These are phyloP conservation scores for Colletotrichum sp. DNA, from an alignment of 2,329 filamentous ascomycete species.

Conservation along the genomic window DNA sequence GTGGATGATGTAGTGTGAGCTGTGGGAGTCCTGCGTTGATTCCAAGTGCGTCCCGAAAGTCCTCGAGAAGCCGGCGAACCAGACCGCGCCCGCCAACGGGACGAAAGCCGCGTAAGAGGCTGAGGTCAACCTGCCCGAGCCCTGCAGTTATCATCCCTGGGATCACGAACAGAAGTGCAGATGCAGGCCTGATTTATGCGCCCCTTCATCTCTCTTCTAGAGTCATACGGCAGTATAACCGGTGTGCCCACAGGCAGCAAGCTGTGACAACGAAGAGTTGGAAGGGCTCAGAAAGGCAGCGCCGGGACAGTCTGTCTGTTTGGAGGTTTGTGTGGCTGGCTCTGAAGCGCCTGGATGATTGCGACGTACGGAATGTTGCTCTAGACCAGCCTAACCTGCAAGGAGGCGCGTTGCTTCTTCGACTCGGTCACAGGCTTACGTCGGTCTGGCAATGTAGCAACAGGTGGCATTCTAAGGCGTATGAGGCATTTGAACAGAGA, in stretches of 20 bases:
- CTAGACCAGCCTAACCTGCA: not conserved
- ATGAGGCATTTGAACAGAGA: rapidly evolving
- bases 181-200: not conserved
- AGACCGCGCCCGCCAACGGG: not conserved
- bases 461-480: not conserved
- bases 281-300: rapidly evolving
- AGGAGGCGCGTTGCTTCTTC: not conserved
- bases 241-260: not conserved
- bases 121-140: rapidly evolving
- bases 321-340: not conserved
- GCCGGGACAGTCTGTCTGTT: rapidly evolving
- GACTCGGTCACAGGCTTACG: not conserved
- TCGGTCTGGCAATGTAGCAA: not conserved
- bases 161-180: rapidly evolving
- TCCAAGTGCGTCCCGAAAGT: not conserved
- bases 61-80: not conserved
- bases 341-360: not conserved
- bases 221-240: no score
- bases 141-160: not conserved
- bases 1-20: not conserved
- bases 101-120: not conserved
- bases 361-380: not conserved
- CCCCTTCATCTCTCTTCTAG: no score
- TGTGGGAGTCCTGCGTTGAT: not conserved
- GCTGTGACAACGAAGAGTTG: not conserved